Conservation (phyloP, 2,329 filamentous ascomycete species). For the Aspergillus flavus region DNA sequence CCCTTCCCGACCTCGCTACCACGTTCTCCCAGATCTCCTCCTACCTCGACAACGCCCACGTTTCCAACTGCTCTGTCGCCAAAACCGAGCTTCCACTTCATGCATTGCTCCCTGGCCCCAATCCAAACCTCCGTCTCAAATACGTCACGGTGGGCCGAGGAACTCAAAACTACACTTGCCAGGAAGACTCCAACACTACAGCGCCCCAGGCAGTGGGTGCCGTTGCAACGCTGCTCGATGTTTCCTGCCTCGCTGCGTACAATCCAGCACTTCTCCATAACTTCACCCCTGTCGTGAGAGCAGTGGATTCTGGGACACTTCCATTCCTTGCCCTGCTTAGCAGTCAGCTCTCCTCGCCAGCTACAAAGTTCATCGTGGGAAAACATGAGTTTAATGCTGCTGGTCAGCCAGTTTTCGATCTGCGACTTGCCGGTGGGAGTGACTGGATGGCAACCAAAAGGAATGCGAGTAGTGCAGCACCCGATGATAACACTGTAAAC, state of each 20-base stretch:
- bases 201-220: constrained; percentile 46
- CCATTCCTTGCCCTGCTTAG: constrained; percentile 27
- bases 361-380: constrained; percentile 34
- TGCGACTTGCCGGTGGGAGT: constrained; percentile 25
- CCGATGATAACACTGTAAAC: constrained; percentile 22
- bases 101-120: constrained; percentile 7
- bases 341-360: constrained; percentile 16
- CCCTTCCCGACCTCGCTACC: not conserved
- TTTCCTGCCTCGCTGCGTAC: constrained; percentile 39
- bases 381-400: constrained; percentile 38
- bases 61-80: constrained; percentile 25
- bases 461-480: constrained; percentile 32
- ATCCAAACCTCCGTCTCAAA: constrained; percentile 37
- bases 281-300: constrained; percentile 25
- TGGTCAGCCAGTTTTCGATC: constrained; percentile 36
- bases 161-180: constrained; percentile 56
- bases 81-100: constrained; percentile 32
- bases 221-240: constrained; percentile 50
- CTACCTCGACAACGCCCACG: not conserved
- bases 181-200: constrained; percentile 23
- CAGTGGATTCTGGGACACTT: constrained; percentile 30
- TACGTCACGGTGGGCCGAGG: constrained; percentile 51
- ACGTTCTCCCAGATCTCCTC: constrained; percentile 3
- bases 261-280: constrained; percentile 32
- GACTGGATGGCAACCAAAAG: constrained; percentile 33